A percentile compares a stretch with the other conserved stretches of the same genome.
phyloP scores from a whole-genome alignment of 257 asterid genomes.

The Cynanchum wilfordii region DNA sequence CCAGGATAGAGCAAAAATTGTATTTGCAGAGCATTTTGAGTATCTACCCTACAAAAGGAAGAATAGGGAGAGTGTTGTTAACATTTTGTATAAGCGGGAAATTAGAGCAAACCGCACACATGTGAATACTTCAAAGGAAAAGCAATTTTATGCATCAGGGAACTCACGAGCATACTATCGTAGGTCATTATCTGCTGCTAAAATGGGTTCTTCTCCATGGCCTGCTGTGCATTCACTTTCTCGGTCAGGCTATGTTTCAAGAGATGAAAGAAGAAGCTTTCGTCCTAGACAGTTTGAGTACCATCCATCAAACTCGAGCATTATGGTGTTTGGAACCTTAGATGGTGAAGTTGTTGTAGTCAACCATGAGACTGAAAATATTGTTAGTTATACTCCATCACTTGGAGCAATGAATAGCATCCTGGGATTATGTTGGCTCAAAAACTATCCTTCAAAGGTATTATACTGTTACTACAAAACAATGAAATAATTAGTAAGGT shows the following conservation, averaged over 20 bases:
- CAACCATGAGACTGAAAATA: slow-evolving; percentile 76
- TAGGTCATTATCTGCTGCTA: slow-evolving; percentile 84
- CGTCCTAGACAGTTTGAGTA: slow-evolving; percentile 96
- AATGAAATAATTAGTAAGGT: background rate
- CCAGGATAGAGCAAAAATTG: slow-evolving; percentile 52
- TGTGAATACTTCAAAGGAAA: slow-evolving; percentile 31
- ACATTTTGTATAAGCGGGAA: slow-evolving; percentile 72
- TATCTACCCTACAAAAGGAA: slow-evolving; percentile 66
- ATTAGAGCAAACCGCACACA: slow-evolving; percentile 44
- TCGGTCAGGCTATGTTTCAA: slow-evolving; percentile 28
- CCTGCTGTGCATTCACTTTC: slow-evolving; percentile 71
- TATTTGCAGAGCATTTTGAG: slow-evolving; percentile 56
- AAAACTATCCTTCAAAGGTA: slow-evolving; percentile 78
- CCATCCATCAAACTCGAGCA: slow-evolving; percentile 90
- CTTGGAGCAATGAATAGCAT: slow-evolving; percentile 87
- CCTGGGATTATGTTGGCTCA: slow-evolving; percentile 90
- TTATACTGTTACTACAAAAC: slow-evolving; percentile 3
- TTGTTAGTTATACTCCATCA: slow-evolving; percentile 70
- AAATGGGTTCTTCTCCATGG: slow-evolving; percentile 76
- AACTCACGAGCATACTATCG: slow-evolving; percentile 59
- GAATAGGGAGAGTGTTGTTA: slow-evolving; percentile 52
- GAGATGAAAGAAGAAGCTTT: slow-evolving; percentile 64
- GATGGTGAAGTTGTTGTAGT: slow-evolving; percentile 86
- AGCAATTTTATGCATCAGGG: slow-evolving; percentile 29
- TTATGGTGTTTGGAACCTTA: slow-evolving; percentile 89